Evolutionary conservation across 768 basidiomycete genomes (phyloP), one percentile per base, ranked within the genome.

Genomic region (Leccinum ochraceum): DNA sequence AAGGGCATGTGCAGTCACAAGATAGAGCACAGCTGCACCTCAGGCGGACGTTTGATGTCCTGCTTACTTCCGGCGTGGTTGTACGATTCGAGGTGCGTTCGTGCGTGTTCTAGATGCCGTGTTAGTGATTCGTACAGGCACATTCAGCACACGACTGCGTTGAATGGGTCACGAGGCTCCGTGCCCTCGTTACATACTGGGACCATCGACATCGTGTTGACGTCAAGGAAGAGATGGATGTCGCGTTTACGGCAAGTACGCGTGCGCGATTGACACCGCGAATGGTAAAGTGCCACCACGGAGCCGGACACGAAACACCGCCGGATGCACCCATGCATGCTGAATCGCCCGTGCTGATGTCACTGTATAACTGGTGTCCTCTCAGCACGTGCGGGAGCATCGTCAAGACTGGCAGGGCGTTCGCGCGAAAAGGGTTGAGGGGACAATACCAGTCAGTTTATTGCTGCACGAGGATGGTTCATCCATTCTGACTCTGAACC

Each of bases 301-400:
- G 75, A 28, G 74, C 76, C 51, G 77, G 79, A 9, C 72, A 78
- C 32, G 77, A 81, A 24, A 65, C 69, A 22, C 76, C 78, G 24
- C 83, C 83, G n/a, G 84, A 85, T 62, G 72, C 81, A 11, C 82
- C 84, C 1, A 74, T 78, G 1, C 81, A 86, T 66, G 75, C 80
- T 16, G 83, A 84, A 8, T 75, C 85, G 44, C 81, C 86, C 4
- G 81, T 84, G 13, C 75, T 95, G 52, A 77, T 82, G 53, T 78
- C 81, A 1, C 72, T 94, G 50, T 95, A 91, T 80, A 90, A 91
- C 66, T 94, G 92, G 94, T 98, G 96, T 69, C 79, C 89, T 2
- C 71, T 95, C 62, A 84, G 89, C 39, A 86, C 85, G 1, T 98
- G 96, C 68, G 83, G 85, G 60, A 81, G 92, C 6, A 85, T 95